Base-by-base conservation (phyloP, 169 alveolate species). In the Miamiensis avidus region DNA sequence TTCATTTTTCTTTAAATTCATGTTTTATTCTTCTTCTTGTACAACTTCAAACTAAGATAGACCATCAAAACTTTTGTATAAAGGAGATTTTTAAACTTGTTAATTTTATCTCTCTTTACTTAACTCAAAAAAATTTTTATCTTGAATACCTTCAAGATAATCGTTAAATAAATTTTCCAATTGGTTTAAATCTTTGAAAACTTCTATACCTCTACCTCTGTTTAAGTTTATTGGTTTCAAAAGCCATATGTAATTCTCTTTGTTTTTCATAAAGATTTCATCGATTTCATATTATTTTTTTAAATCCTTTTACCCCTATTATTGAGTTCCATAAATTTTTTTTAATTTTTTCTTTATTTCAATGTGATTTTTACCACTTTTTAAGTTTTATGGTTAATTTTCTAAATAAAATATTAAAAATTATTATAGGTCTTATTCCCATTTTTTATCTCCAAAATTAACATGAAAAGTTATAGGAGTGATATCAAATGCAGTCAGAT, bases 131-230 rank as follows among this genome's bases (percentile, higher is more conserved):
- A 29, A 79, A 49, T 34, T 64, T 27, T 78, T 74, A 31, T 86
- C 82, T 34, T 49, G 30, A 34, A 81, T 64, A 0, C 90, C 90
- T 77, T 86, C 87, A 74, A 74, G 69, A 81, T 75, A 85, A 1
- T 85, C 84, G 16, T 82, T 81, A 27, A 89, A 34, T 28, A 89
- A 82, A 20, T 34, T 81, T 65, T 82, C 84, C 25, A 91, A 75
- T 28, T 88, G 31, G 31, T 87, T 82, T 25, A 83, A 65, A 77
- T 75, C 34, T 26, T 88, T 82, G 74, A 91, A 89, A 32, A 93
- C 73, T 81, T 91, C 83, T 49, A 93, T 91, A n/a, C 94, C 93
- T 89, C 93, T 82, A 1, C 96, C 96, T 85, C 96, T 89, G 81
- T 93, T 93, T 82, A 93, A 84, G 85, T 91, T 89, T 29, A 86